These are phyloP conservation scores for Agaricales sp. DNA, from an alignment of 1,284 basidiomycete species.

Conservation along the genomic window DNA sequence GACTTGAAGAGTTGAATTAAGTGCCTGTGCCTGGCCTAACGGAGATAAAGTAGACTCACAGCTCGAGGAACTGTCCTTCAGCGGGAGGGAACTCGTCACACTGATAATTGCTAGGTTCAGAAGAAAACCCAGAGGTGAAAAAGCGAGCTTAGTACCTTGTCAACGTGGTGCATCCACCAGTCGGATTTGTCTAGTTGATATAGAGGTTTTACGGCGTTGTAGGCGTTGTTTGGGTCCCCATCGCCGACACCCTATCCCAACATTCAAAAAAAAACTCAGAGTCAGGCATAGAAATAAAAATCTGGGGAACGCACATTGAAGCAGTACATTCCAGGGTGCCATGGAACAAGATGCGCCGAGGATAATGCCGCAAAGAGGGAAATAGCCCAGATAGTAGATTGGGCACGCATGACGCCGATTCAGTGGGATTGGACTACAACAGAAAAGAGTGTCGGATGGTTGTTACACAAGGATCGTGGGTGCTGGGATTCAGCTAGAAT, in stretches of 20 bases:
- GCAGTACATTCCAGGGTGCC: conserved; percentile 1
- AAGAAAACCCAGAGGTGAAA: background rate
- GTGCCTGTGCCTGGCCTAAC: too few species aligned
- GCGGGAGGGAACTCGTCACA: conserved; percentile 26
- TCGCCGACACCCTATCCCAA: conserved; percentile 7
- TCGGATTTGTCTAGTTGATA: conserved; percentile 18
- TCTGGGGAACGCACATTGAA: background rate
- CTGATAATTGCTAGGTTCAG: conserved; percentile 10
- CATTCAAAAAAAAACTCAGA: background rate
- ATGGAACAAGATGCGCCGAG: background rate
- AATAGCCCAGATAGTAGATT: background rate
- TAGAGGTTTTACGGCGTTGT: conserved; percentile 19
- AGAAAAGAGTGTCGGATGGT: too few species aligned
- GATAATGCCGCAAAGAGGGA: background rate
- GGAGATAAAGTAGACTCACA: conserved; percentile 12
- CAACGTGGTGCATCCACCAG: conserved; percentile 25
- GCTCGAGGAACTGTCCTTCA: conserved; percentile 21
- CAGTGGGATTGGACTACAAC: too few species aligned
- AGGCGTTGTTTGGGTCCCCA: conserved; percentile 16
- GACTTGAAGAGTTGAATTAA: conserved; percentile 18
- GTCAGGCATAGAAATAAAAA: background rate
- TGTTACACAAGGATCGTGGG: background rate
- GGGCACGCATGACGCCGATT: background rate
- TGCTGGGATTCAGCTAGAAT: background rate
- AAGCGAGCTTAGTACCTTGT: conserved; percentile 12